A percentile compares a stretch with the other conserved stretches of the same genome.
Evolutionary conservation across 148 eudicot species (phyloP).

Genomic region (Selenicereus undatus): DNA sequence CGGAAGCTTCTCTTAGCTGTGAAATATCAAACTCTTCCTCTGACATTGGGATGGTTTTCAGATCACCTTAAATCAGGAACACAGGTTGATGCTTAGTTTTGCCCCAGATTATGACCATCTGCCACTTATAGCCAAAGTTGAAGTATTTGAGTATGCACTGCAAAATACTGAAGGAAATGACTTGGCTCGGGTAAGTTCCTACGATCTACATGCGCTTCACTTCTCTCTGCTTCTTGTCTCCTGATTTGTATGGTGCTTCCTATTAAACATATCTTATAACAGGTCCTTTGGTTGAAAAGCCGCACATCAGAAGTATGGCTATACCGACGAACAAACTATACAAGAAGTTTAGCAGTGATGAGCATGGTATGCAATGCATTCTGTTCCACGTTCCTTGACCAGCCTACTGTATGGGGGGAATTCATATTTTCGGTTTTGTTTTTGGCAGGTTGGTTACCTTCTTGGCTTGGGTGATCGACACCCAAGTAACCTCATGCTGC

Average conservation of each 20-base stretch:
- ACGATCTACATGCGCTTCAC: not conserved
- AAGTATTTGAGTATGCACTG: constrained; percentile 89
- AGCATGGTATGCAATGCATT: constrained; percentile 74
- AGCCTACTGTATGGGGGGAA: not conserved
- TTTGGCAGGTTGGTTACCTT: constrained; percentile 91
- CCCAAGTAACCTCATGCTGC: constrained; percentile 98
- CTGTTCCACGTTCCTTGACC: not conserved
- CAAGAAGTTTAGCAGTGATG: constrained; percentile 99
- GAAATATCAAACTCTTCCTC: constrained; percentile 4
- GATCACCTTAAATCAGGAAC: constrained; percentile 95
- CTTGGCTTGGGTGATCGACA: constrained; percentile 99
- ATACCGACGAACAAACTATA: constrained; percentile 90
- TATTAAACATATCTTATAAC: constrained; percentile 11
- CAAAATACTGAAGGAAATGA: constrained; percentile 95
- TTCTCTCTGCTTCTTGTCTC: not conserved
- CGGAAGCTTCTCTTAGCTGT: constrained; percentile 5
- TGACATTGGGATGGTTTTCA: constrained; percentile 37
- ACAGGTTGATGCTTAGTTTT: constrained; percentile 80
- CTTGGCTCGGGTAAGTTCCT: constrained; percentile 61
- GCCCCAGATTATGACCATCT: constrained; percentile 94
- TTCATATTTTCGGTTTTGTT: constrained; percentile 10
- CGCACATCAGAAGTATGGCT: constrained; percentile 99
- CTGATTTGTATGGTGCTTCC: not conserved
- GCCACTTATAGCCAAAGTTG: constrained; percentile 93
- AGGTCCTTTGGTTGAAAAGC: constrained; percentile 98